Evolutionary conservation across 257 asterid genomes (phyloP), one percentile per base, ranked within the genome.

Genomic region (Gentiana dahurica): DNA sequence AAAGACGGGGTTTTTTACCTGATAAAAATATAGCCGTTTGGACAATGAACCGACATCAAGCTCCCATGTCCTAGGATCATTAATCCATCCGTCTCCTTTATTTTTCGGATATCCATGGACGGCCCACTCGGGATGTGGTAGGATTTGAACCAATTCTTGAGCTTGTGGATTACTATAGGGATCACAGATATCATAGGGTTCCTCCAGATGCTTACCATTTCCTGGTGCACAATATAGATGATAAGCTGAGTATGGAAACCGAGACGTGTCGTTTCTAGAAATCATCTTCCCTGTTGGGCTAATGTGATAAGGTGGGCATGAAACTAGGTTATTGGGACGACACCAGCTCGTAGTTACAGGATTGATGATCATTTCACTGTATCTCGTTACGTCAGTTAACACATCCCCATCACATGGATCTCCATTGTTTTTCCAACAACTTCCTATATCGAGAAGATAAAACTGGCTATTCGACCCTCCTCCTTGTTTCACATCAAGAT

Each of bases 151-250:
- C 59, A 87, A 64, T 55, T 87, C 95, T 73, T 87, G 96, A 6
- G 93, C 95, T 75, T 87, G 96, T 11, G 96, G 96, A 60, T 87
- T 87, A 80, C 92, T 87, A 45, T 87, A 87, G 33, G 94, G 96
- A 60, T 84, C 96, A 64, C 95, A 87, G 46, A 87, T 82, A 59
- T 87, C 96, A 45, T 66, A 77, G 6, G 96, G 96, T 43, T 75
- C 69, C 58, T 84, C 90, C 47, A 84, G 62, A 66, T 68, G 64
- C 44, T 76, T 56, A 2, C 79, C 95, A 62, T 87, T 87, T 39
- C 96, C 96, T 1, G 96, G 96, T n/a, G 93, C 79, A 63, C 95
- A 87, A 48, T 85, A 84, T 36, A 87, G 87, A 71, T 87, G 95
- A 63, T 87, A 87, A 36, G 96, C 95, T 5, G 84, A 69, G 55